phyloP scores from a whole-genome alignment of 805 yeast genomes.

The Kodamaea fukazawae region DNA sequence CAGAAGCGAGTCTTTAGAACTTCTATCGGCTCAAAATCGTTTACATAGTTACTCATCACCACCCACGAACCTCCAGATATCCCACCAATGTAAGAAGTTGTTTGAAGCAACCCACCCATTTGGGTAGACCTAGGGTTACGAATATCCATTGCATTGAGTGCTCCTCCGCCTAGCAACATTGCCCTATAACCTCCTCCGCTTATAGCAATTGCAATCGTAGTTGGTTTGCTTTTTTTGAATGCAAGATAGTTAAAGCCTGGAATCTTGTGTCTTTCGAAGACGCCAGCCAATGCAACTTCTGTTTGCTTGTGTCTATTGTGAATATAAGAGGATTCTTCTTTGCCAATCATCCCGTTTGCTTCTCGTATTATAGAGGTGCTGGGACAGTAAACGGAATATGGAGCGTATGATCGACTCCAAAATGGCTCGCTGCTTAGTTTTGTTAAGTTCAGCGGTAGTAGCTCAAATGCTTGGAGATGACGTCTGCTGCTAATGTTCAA shows the following conservation, averaged over 20 bases:
- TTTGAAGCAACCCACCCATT: constrained; percentile 53
- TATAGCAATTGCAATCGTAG: constrained; percentile 39
- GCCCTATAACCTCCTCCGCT: constrained; percentile 60
- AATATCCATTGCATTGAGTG: constrained; percentile 48
- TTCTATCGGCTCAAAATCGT: constrained; percentile 28
- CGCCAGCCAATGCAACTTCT: constrained; percentile 23
- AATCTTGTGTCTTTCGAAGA: constrained; percentile 28
- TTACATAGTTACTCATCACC: constrained; percentile 43
- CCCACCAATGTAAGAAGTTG: constrained; percentile 57
- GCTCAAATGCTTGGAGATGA: no score
- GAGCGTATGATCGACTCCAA: constrained; percentile 21
- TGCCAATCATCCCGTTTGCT: constrained; percentile 17
- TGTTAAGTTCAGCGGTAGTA: neutral
- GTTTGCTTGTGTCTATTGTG: constrained; percentile 27
- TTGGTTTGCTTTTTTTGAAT: constrained; percentile 19
- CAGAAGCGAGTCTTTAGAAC: constrained; percentile 31
- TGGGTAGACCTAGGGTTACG: constrained; percentile 36
- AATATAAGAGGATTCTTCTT: constrained; percentile 26
- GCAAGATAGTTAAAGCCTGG: constrained; percentile 29
- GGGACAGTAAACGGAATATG: constrained; percentile 26
- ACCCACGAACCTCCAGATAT: constrained; percentile 76
- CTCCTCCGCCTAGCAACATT: constrained; percentile 59
- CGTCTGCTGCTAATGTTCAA: no score
- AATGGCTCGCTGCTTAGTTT: neutral
- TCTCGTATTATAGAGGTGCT: constrained; percentile 16